Evolutionary conservation across 208 protist species (phyloP), one percentile per base, ranked within the genome.

Genomic region (Sergeia podlipaevii): DNA sequence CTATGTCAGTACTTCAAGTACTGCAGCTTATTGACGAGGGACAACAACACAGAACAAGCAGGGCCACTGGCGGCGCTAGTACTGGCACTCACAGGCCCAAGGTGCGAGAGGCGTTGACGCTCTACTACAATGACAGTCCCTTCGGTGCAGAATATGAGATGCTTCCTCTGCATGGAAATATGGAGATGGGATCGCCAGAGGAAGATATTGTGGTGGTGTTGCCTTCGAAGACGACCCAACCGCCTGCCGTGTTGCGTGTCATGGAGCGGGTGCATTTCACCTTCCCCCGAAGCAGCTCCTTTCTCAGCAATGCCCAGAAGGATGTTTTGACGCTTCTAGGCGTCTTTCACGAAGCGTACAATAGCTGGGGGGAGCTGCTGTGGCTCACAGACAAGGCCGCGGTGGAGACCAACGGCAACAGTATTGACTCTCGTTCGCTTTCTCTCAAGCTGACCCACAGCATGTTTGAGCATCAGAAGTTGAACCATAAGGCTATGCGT

Each of bases 401-500:
- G 18, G 23, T 46, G n/a, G 48, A n/a, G n/a, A n/a, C n/a, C n/a
- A n/a, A n/a, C n/a, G n/a, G n/a, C n/a, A n/a, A n/a, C n/a, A n/a
- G n/a, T n/a, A n/a, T n/a, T n/a, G n/a, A n/a, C n/a, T n/a, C n/a
- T n/a, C n/a, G n/a, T n/a, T n/a, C n/a, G n/a, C n/a, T n/a, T n/a
- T n/a, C n/a, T 13, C 21, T 4, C 27, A 38, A 13, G 24, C 36
- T n/a, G 51, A 58, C 60, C 2, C 43, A 64, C n/a, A 36, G 44
- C 17, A 76, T 82, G 20, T 94, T 94, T 70, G 69, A 77, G 55
- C 66, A 89, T 39, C 36, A 54, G 8, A 85, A 86, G 58, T 69
- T 91, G n/a, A 86, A 91, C 64, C 78, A 75, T 55, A 94, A 94
- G 56, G 83, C 81, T 23, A 63, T 87, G 45, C 74, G 80, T 34